phyloP scores from a whole-genome alignment of 1,139 yeast genomes.

The Yarrowia galli region DNA sequence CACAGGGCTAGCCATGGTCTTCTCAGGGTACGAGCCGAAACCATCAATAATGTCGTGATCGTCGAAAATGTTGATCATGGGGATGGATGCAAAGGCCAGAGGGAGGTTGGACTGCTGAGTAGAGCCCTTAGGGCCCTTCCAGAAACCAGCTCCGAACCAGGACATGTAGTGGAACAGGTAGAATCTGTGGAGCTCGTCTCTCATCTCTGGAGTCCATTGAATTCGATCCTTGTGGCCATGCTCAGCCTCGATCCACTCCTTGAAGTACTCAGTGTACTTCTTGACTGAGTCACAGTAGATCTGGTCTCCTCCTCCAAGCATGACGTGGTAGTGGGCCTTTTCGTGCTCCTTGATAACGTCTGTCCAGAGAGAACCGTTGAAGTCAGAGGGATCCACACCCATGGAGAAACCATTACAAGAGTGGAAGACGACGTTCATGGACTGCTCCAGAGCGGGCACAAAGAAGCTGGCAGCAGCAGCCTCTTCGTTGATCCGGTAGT shows the following conservation, averaged over 20 bases:
- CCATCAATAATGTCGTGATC: constrained; percentile 94
- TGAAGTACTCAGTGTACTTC: constrained; percentile 55
- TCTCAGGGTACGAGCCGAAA: constrained; percentile 82
- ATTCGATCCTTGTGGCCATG: constrained; percentile 57
- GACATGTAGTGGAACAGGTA: constrained; percentile 75
- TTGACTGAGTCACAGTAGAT: constrained; percentile 86
- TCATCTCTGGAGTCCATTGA: constrained; percentile 58
- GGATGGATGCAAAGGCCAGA: constrained; percentile 78
- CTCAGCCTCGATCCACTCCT: constrained; percentile 67
- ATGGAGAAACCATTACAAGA: constrained; percentile 95
- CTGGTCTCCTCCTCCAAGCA: constrained; percentile 98
- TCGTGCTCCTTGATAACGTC: constrained; percentile 78
- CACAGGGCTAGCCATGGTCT: constrained; percentile 73
- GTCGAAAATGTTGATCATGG: constrained; percentile 83
- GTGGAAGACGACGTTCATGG: constrained; percentile 80
- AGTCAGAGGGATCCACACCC: constrained; percentile 68
- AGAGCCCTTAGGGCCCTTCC: constrained; percentile 72
- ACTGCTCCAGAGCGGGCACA: constrained; percentile 63
- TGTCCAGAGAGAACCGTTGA: constrained; percentile 81
- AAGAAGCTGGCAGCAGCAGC: constrained; percentile 55
- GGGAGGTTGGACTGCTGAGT: constrained; percentile 76
- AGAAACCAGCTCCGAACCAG: constrained; percentile 91
- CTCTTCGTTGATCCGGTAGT: constrained; percentile 34
- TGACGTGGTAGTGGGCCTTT: constrained; percentile 77
- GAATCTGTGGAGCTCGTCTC: constrained; percentile 64